Evolutionary conservation across 495 filamentous ascomycete genomes (phyloP).

Genomic region (Usnea hakonensis): DNA sequence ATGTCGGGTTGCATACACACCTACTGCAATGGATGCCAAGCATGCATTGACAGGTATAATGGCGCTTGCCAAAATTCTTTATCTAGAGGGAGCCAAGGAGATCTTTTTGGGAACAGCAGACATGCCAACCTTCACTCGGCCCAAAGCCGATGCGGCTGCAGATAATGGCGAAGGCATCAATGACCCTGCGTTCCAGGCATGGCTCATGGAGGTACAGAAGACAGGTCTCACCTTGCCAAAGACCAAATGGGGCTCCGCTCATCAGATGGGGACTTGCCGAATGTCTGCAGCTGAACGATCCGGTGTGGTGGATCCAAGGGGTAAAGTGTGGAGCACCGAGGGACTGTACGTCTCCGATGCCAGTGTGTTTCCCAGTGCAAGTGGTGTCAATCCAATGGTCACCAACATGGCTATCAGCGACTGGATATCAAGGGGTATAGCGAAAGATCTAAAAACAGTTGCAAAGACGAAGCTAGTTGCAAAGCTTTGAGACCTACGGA

Average conservation of each 20-base stretch:
- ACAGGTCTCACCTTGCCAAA: constrained; percentile 40
- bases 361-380: constrained; percentile 82
- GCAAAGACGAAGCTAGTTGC: neutral
- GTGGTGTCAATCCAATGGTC: constrained; percentile 91
- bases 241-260: constrained; percentile 54
- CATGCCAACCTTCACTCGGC: constrained; percentile 58
- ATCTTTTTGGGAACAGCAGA: constrained; percentile 57
- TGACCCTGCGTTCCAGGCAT: constrained; percentile 56
- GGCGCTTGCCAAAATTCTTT: constrained; percentile 65
- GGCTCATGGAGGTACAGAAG: constrained; percentile 56
- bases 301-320: constrained; percentile 68
- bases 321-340: constrained; percentile 68
- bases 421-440: constrained; percentile 48
- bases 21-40: constrained; percentile 59
- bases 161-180: constrained; percentile 41
- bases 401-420: constrained; percentile 80
- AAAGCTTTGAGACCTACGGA: neutral
- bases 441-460: constrained; percentile 15
- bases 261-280: constrained; percentile 87
- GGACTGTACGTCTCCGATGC: constrained; percentile 77
- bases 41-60: constrained; percentile 65
- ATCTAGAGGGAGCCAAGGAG: constrained; percentile 67
- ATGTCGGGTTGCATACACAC: constrained; percentile 57
- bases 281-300: constrained; percentile 55
- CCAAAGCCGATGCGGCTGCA: constrained; percentile 18